These are phyloP conservation scores for Holtermannia corniformis DNA, from an alignment of 768 basidiomycete genomes.

Conservation along the genomic window DNA sequence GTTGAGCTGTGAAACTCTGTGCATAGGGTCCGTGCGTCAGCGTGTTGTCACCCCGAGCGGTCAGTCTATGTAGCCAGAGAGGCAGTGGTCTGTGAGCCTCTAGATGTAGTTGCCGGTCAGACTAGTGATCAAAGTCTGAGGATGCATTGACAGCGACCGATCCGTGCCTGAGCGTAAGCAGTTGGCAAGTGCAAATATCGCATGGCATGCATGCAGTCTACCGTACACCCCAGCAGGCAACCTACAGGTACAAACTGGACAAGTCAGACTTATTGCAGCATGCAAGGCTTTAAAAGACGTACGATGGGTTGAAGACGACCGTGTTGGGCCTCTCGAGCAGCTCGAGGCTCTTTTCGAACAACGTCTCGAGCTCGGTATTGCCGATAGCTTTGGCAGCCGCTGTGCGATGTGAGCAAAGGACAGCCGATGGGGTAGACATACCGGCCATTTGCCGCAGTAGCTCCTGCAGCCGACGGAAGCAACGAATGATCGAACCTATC, in stretches of 20 bases:
- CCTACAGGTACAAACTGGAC: conserved; percentile 14
- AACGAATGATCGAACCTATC: conserved; percentile 89
- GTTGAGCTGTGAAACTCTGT: no score
- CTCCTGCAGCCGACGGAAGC: conserved; percentile 88
- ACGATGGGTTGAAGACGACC: conserved; percentile 49
- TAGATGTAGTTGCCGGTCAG: conserved; percentile 10
- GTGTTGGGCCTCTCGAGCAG: conserved; percentile 91
- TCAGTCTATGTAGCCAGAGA: no score
- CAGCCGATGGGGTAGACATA: background rate
- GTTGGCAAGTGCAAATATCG: no score
- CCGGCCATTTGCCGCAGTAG: conserved; percentile 87
- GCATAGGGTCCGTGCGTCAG: no score
- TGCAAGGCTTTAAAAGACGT: conserved; percentile 3
- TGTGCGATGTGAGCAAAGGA: no score
- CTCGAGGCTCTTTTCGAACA: conserved; percentile 82
- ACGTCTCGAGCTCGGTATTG: conserved; percentile 82
- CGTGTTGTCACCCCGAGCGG: no score
- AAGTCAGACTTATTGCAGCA: background rate
- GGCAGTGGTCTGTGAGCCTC: background rate
- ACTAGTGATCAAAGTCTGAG: background rate
- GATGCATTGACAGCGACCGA: background rate
- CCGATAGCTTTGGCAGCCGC: conserved; percentile 81
- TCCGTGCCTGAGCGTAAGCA: background rate
- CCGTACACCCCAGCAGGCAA: background rate
- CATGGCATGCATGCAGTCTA: no score